Percentiles rank a stretch among this genome's conserved stretches.
Evolutionary conservation across 2,329 filamentous ascomycete species (phyloP).

Genomic region (Salinomyces thailandicus): DNA sequence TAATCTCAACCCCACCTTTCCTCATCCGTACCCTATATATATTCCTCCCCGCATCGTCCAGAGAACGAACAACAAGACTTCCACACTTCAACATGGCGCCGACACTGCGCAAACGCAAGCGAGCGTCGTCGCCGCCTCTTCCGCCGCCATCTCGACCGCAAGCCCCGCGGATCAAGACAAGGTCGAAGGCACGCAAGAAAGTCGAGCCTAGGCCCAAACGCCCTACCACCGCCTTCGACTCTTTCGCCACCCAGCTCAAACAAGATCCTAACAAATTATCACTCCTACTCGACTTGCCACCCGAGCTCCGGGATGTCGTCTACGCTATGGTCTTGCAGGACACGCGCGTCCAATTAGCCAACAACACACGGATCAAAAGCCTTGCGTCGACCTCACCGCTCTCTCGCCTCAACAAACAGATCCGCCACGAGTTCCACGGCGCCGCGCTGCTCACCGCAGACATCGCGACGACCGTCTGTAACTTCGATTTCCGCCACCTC

Average conservation of each 20-base stretch:
- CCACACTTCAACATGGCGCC: too few species aligned
- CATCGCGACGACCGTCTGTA: background rate
- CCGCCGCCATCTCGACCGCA: too few species aligned
- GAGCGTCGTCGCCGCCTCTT: too few species aligned
- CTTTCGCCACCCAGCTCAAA: slow-evolving; percentile 3
- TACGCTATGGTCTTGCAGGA: slow-evolving; percentile 5
- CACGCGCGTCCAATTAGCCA: background rate
- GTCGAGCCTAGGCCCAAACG: too few species aligned
- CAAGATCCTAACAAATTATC: slow-evolving; percentile 1
- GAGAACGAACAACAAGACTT: too few species aligned
- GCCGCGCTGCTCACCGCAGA: background rate
- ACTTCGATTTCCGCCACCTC: slow-evolving; percentile 9
- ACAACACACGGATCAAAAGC: background rate
- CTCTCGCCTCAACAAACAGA: slow-evolving; percentile 4
- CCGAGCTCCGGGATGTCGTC: slow-evolving; percentile 8
- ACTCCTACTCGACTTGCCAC: slow-evolving; percentile 7
- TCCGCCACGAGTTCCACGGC: slow-evolving; percentile 4
- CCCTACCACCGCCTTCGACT: background rate
- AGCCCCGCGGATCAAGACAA: too few species aligned
- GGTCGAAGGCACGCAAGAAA: too few species aligned
- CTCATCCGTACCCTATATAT: too few species aligned
- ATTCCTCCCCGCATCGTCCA: too few species aligned
- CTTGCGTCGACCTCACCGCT: slow-evolving; percentile 2
- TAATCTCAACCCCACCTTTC: too few species aligned
- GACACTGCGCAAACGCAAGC: too few species aligned